phyloP scores from a whole-genome alignment of 257 asterid genomes.

The Ballota nigra region DNA sequence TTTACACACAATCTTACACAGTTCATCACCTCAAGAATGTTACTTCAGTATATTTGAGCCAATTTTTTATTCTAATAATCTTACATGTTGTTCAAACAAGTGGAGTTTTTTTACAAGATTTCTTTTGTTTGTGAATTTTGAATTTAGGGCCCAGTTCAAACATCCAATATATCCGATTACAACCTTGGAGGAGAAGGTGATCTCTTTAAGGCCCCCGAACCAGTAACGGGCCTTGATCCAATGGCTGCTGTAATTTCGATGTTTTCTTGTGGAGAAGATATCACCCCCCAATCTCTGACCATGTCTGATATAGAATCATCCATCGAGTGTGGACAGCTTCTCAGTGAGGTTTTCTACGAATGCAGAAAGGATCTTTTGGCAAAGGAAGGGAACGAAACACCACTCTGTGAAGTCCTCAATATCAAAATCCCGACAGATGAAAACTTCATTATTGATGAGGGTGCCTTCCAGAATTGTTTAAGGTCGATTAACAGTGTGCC shows the following conservation, averaged over 20 bases:
- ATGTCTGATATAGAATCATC: constrained; percentile 70
- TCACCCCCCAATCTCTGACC: constrained; percentile 53
- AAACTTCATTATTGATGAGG: constrained; percentile 29
- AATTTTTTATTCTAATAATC: neutral
- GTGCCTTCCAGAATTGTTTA: constrained; percentile 56
- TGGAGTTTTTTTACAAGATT: neutral
- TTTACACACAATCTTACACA: no score
- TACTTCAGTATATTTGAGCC: neutral
- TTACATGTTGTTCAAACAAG: neutral
- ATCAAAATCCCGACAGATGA: constrained; percentile 50
- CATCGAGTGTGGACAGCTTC: constrained; percentile 62
- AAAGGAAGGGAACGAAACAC: constrained; percentile 66
- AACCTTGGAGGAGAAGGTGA: constrained; percentile 85
- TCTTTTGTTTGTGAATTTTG: constrained; percentile 13
- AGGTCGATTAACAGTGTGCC: constrained; percentile 49
- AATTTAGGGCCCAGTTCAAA: constrained; percentile 41
- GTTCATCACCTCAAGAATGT: neutral
- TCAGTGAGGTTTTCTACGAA: constrained; percentile 81
- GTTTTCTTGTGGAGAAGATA: constrained; percentile 80
- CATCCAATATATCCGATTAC: constrained; percentile 69
- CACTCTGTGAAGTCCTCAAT: constrained; percentile 50
- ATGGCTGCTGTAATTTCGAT: constrained; percentile 75
- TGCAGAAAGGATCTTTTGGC: constrained; percentile 88
- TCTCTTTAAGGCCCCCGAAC: constrained; percentile 90
- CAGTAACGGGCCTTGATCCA: constrained; percentile 70